Evolutionary conservation across 192 early-diverging fungal genomes (phyloP).

Genomic region (Linderina pennispora): DNA sequence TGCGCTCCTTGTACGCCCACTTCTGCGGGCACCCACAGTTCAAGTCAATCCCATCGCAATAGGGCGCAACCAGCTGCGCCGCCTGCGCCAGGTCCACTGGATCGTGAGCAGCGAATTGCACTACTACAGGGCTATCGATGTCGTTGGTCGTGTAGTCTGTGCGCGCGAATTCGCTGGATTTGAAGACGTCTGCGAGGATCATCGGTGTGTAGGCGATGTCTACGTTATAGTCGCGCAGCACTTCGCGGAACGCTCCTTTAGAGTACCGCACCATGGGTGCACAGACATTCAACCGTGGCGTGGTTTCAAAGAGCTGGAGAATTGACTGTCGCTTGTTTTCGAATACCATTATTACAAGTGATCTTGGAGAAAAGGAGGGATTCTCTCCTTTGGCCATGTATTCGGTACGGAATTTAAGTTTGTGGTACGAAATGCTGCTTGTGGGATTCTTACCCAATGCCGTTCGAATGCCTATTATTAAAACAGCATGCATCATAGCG

Average conservation of each 20-base stretch:
- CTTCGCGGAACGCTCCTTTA: constrained; percentile 86
- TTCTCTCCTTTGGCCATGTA: no score
- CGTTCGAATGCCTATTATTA: no score
- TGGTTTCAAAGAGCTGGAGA: constrained; percentile 51
- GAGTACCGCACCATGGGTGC: constrained; percentile 98
- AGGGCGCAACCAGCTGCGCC: constrained; percentile 72
- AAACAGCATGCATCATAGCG: no score
- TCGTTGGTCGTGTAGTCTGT: constrained; percentile 81
- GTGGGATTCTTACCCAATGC: no score
- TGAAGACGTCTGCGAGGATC: constrained; percentile 92
- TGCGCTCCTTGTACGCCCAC: constrained; percentile 87
- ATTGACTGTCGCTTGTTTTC: constrained; percentile 27
- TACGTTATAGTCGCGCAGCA: constrained; percentile 77
- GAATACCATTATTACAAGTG: constrained; percentile 27
- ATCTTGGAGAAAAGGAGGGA: no score
- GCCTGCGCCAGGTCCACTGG: constrained; percentile 78
- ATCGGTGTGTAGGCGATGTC: constrained; percentile 93
- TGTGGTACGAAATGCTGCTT: no score
- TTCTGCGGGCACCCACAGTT: constrained; percentile 97
- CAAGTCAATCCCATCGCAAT: constrained; percentile 65
- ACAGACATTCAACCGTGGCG: constrained; percentile 69
- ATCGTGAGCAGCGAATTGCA: constrained; percentile 90
- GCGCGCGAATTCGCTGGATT: constrained; percentile 72
- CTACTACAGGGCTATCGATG: constrained; percentile 79
- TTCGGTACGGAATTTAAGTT: no score